Evolutionary conservation across 2,329 filamentous ascomycete species (phyloP).

Genomic region (Epichloe brachyelytri): DNA sequence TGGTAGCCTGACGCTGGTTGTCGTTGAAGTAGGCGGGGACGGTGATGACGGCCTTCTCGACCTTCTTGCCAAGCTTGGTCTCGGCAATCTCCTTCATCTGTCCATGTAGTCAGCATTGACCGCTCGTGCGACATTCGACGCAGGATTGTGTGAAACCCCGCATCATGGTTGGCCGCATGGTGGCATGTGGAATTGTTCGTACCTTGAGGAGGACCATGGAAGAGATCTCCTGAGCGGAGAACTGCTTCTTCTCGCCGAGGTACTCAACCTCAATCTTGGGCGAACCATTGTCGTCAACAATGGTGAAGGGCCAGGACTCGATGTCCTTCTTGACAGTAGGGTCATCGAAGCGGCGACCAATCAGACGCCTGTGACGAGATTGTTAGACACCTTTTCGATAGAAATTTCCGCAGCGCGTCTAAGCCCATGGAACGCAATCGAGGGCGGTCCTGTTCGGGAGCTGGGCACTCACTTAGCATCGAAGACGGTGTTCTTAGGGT

Average conservation of each 20-base stretch:
- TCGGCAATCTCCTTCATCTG: constrained; percentile 99
- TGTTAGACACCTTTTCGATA: neutral
- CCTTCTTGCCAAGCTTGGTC: constrained; percentile 96
- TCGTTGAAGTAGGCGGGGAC: constrained; percentile 99
- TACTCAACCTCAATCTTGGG: constrained; percentile 94
- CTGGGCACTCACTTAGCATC: constrained; percentile 78
- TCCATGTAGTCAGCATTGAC: constrained; percentile 10
- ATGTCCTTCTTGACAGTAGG: constrained; percentile 97
- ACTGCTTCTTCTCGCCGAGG: constrained; percentile 85
- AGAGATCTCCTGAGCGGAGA: constrained; percentile 97
- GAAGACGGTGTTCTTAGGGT: constrained; percentile 96
- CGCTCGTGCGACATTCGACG: neutral
- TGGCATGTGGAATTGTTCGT: constrained; percentile 12
- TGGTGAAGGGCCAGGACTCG: constrained; percentile 99
- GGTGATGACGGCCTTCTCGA: constrained; percentile 97
- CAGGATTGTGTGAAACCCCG: neutral
- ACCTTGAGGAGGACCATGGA: constrained; percentile 98
- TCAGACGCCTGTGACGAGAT: constrained; percentile 63
- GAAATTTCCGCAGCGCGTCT: neutral
- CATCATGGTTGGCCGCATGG: neutral
- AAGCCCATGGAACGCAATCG: neutral
- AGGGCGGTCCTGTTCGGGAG: neutral
- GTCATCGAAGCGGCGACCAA: constrained; percentile 91
- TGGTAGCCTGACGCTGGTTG: constrained; percentile 98
- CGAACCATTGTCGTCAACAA: constrained; percentile 76